Evolutionary conservation across 495 filamentous ascomycete genomes (phyloP), one percentile per base, ranked within the genome.

Genomic region (Collariella sp.): DNA sequence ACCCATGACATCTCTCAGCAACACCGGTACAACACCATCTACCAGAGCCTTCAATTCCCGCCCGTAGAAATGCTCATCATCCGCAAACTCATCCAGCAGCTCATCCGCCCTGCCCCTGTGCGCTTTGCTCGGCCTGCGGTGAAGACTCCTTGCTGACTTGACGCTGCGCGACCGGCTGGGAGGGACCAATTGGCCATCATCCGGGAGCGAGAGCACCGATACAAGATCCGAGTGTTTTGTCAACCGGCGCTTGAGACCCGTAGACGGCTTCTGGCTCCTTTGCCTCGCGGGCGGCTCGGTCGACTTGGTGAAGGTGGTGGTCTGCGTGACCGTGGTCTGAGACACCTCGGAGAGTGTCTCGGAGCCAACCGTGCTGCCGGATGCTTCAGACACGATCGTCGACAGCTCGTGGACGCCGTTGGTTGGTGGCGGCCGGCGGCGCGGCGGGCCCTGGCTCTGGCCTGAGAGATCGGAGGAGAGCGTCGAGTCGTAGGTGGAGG

Each of bases 211-310:
- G 7, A 97, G 75, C 22, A 96, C 88, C 7, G 93, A 96, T 36
- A 97, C 87, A 15, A 97, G 75, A 67, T 97, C 94, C 12, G 88
- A 88, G 70, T 96, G 89, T 39, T 88, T 96, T 2, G 94, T 93
- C 15, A 93, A 79, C 53, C 86, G 79, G 59, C 88, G 81, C 61
- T 87, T 89, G 22, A 87, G 62, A 55, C 78, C 70, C 12, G 73
- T 4, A 4, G 26, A 9, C 26, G 4, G 61, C 55, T 67, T 73
- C 42, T 69, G 63, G 45, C 74, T 76, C 56, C 57, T 66, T 51
- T 62, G 67, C 26, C 65, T 65, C 13, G 72, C 69, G 16, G 74
- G n/a, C n/a, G n/a, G 22, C 7, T 69, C 71, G 15, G 67, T 61
- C 20, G 60, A 67, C 47, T 70, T 72, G 11, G 67, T 70, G 19